These are phyloP conservation scores for Imleria badia DNA, from an alignment of 768 basidiomycete genomes.

Conservation along the genomic window DNA sequence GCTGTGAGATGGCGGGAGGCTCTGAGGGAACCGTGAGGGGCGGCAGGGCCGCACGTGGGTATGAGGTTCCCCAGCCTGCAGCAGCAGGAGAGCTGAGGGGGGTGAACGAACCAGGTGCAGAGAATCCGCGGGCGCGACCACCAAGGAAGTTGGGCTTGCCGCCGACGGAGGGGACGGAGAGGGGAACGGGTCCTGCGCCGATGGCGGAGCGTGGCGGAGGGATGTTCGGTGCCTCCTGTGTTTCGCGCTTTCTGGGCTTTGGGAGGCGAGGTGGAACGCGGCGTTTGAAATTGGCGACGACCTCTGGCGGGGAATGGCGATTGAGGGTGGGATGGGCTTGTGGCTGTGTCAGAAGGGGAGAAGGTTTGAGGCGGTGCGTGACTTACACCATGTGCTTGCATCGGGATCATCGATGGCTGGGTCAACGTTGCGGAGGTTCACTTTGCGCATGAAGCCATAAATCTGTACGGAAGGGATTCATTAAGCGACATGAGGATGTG, in stretches of 20 bases:
- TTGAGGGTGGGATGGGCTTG: slow-evolving; percentile 89
- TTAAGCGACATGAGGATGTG: slow-evolving; percentile 24
- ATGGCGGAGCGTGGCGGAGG: slow-evolving; percentile 78
- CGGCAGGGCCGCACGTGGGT: slow-evolving; percentile 66
- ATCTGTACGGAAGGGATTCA: slow-evolving; percentile 54
- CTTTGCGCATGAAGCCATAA: slow-evolving; percentile 98
- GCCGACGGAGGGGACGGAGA: slow-evolving; percentile 52
- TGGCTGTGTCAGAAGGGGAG: slow-evolving; percentile 24
- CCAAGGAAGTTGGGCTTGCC: slow-evolving; percentile 40
- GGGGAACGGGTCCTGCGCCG: slow-evolving; percentile 65
- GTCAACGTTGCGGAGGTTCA: slow-evolving; percentile 93
- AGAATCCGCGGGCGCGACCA: slow-evolving; percentile 75
- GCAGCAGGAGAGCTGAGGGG: slow-evolving; percentile 61
- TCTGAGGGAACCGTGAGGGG: slow-evolving; percentile 84
- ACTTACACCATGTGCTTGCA: slow-evolving; percentile 95
- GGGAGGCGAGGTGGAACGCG: slow-evolving; percentile 92
- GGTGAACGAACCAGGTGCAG: slow-evolving; percentile 78
- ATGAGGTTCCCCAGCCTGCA: slow-evolving; percentile 58
- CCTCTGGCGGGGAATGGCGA: slow-evolving; percentile 85
- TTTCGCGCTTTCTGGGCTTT: slow-evolving; percentile 80
- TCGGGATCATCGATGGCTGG: slow-evolving; percentile 94
- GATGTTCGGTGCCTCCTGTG: slow-evolving; percentile 63
- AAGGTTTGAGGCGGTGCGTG: slow-evolving; percentile 15
- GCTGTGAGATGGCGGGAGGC: slow-evolving; percentile 58
- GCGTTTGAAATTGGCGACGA: slow-evolving; percentile 93